Evolutionary conservation across 139 green algal species (phyloP).

Genomic region (Volvox reticuliferus): DNA sequence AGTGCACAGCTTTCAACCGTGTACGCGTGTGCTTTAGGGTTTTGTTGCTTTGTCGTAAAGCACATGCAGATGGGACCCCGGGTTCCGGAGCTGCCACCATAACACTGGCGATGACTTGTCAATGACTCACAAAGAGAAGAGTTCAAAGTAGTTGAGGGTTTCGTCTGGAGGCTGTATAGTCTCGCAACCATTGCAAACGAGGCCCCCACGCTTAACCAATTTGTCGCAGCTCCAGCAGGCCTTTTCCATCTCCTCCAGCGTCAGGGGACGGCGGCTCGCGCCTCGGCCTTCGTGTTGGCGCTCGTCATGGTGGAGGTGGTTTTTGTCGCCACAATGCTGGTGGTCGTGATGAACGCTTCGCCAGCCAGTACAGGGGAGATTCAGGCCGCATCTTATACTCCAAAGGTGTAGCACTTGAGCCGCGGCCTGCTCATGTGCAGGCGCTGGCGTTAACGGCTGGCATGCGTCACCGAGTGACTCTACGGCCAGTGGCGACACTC

Average conservation of each 20-base stretch:
- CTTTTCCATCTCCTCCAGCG: constrained; percentile 53
- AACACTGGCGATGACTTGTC: too few relatives aligned
- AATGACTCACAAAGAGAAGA: constrained; percentile 60
- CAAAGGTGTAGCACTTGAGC: too few relatives aligned
- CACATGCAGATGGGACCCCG: too few relatives aligned
- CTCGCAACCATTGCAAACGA: constrained; percentile 66
- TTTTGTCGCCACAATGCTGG: not conserved
- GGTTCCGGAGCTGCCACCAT: too few relatives aligned
- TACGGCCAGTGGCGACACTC: not conserved
- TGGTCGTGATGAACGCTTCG: not conserved
- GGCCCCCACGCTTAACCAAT: constrained; percentile 50
- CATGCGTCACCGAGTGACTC: not conserved
- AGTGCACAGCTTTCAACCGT: too few relatives aligned
- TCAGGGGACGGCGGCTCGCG: not conserved
- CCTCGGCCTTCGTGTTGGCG: not conserved
- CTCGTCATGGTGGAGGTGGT: not conserved
- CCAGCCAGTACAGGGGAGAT: not conserved
- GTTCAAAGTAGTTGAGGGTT: constrained; percentile 65
- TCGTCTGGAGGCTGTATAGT: constrained; percentile 65
- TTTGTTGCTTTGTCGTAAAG: too few relatives aligned
- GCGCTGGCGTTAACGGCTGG: constrained; percentile 5
- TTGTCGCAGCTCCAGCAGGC: constrained; percentile 65
- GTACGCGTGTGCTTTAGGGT: too few relatives aligned
- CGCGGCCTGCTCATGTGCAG: not conserved
- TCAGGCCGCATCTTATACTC: not conserved